phyloP scores from a whole-genome alignment of 2,329 filamentous ascomycete genomes.

The Paecilomyces formosus region DNA sequence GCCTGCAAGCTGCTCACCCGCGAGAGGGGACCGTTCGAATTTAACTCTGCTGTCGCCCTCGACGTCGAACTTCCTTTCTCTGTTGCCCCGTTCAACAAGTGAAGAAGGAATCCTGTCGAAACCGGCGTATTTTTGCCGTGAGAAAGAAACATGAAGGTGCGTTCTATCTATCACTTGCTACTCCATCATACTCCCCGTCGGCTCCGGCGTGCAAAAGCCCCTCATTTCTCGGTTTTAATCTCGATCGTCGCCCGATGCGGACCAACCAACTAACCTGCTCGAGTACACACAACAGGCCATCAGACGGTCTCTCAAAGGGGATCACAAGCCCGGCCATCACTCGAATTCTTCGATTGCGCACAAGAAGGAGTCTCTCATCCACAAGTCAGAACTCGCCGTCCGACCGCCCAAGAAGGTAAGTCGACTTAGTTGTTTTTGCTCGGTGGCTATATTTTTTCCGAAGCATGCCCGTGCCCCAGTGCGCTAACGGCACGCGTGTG shows the following conservation, averaged over 20 bases:
- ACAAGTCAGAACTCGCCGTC: slow-evolving; percentile 78
- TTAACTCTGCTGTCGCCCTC: neutral
- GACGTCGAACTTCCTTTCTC: neutral
- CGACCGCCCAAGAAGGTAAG: slow-evolving; percentile 86
- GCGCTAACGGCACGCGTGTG: slow-evolving; percentile 1
- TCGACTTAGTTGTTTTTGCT: slow-evolving; percentile 18
- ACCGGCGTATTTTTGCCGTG: neutral
- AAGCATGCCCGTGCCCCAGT: neutral
- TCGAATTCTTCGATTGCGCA: slow-evolving; percentile 56
- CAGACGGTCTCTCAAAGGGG: slow-evolving; percentile 82
- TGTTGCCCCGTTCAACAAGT: slow-evolving; percentile 2
- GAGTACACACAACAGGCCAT: slow-evolving; percentile 52
- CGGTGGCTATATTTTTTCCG: slow-evolving; percentile 2
- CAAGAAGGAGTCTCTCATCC: too few species aligned
- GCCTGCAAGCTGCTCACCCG: neutral
- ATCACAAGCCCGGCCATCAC: slow-evolving; percentile 60
- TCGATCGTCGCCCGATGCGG: slow-evolving; percentile 11
- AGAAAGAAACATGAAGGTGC: slow-evolving; percentile 16
- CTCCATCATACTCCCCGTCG: neutral
- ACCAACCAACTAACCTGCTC: slow-evolving; percentile 1
- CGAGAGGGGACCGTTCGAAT: neutral
- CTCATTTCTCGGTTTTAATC: slow-evolving; percentile 8
- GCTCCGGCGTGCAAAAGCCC: neutral
- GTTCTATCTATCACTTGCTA: neutral
- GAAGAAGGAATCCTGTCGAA: neutral